Evolutionary conservation across 371 early-diverging fungal species (phyloP).

Genomic region (Blakeslea trispora): DNA sequence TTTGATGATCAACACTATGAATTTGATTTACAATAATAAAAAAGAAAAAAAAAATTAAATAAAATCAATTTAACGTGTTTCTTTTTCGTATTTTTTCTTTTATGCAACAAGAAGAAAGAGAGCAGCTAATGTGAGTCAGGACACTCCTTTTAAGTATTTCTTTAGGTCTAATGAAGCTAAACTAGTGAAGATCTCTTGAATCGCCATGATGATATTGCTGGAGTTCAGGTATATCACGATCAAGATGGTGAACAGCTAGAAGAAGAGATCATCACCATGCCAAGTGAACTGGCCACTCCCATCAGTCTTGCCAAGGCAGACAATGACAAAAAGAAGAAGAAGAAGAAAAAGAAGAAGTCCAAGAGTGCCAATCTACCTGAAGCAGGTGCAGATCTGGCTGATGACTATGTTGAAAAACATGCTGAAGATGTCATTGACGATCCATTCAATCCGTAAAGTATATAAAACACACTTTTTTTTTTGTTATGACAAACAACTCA

Average conservation of each 20-base stretch:
- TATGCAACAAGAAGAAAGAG: conserved; percentile 4
- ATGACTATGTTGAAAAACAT: conserved; percentile 39
- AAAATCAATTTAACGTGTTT: neutral
- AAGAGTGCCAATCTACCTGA: conserved; percentile 53
- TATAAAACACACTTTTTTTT: too few relatives aligned
- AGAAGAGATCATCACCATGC: conserved; percentile 14
- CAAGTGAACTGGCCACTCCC: conserved; percentile 28
- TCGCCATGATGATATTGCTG: too few relatives aligned
- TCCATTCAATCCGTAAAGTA: conserved; percentile 44
- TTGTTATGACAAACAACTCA: too few relatives aligned
- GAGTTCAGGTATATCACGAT: neutral
- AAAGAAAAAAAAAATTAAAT: neutral
- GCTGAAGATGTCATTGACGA: conserved; percentile 49
- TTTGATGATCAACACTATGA: conserved; percentile 10
- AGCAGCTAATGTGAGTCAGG: neutral
- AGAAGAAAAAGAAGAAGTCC: conserved; percentile 59
- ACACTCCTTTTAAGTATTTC: too few relatives aligned
- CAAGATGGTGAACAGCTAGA: neutral
- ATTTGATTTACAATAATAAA: conserved; percentile 10
- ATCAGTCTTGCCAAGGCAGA: conserved; percentile 18
- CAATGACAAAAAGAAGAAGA: conserved; percentile 43
- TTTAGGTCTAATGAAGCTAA: too few relatives aligned
- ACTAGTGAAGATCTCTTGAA: too few relatives aligned
- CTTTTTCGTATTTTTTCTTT: neutral
- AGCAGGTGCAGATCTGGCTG: conserved; percentile 48